Percentiles rank a stretch among this genome's conserved stretches.
Evolutionary conservation across 129 eudicot genomes (phyloP).

Genomic region (Artemisia tridentata): DNA sequence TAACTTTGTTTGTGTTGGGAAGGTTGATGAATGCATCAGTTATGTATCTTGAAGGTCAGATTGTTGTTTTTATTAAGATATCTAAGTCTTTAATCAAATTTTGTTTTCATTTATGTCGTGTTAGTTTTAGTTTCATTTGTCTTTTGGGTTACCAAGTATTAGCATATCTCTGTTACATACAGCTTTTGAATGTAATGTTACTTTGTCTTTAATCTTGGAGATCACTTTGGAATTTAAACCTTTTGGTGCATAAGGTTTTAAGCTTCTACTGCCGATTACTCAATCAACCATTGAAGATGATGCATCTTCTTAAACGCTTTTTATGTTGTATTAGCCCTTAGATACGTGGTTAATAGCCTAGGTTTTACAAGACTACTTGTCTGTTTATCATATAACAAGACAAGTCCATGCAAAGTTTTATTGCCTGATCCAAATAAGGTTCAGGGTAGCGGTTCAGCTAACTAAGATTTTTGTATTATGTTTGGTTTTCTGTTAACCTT

Average conservation of each 20-base stretch:
- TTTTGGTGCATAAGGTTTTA: no score
- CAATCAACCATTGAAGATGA: not conserved
- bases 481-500: no score
- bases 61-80: slow-evolving; percentile 14
- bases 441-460: no score
- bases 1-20: not conserved
- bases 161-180: not conserved
- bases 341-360: no score
- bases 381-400: no score
- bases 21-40: no score
- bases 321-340: no score
- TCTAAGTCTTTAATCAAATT: slow-evolving; percentile 6
- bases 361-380: no score
- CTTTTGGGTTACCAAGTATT: slow-evolving; percentile 8
- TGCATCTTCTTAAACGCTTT: not conserved
- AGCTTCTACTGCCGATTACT: not conserved
- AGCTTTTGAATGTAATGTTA: not conserved
- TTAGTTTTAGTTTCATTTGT: slow-evolving; percentile 15
- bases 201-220: not conserved
- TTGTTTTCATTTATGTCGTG: slow-evolving; percentile 10
- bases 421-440: no score
- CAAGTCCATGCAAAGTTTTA: no score
- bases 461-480: no score
- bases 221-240: not conserved
- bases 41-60: slow-evolving; percentile 19